These are phyloP conservation scores for Misopates orontium DNA, from an alignment of 257 asterid genomes.

Conservation along the genomic window DNA sequence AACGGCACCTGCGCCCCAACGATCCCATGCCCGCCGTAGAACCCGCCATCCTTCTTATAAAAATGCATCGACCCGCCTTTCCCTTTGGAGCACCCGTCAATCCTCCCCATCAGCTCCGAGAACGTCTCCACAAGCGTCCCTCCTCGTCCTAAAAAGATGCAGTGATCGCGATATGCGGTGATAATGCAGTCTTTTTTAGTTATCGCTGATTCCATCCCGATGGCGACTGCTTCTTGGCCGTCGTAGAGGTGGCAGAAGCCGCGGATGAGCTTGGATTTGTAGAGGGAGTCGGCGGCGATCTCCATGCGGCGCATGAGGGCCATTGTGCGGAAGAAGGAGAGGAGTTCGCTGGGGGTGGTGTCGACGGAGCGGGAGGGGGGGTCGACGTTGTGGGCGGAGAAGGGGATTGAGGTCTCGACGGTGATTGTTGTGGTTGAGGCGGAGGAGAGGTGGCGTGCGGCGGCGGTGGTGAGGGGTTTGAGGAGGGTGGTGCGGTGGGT, in stretches of 20 bases:
- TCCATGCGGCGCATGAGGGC: constrained; percentile 95
- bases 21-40: constrained; percentile 96
- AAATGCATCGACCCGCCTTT: constrained; percentile 99
- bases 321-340: constrained; percentile 80
- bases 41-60: constrained; percentile 78
- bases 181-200: constrained; percentile 68
- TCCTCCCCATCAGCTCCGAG: constrained; percentile 91
- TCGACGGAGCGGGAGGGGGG: constrained; percentile 85
- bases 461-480: constrained; percentile 44
- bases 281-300: constrained; percentile 94
- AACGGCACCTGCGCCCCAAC: constrained; percentile 96
- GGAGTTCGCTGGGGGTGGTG: constrained; percentile 62
- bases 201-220: constrained; percentile 95
- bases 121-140: constrained; percentile 67
- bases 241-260: constrained; percentile 97
- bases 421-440: too few species aligned
- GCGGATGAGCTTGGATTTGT: constrained; percentile 86
- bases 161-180: constrained; percentile 81
- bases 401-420: constrained; percentile 81
- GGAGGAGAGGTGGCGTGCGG: constrained; percentile 57
- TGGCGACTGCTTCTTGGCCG: constrained; percentile 93
- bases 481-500: constrained; percentile 50
- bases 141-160: constrained; percentile 72
- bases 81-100: constrained; percentile 85
- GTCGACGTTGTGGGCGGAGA: constrained; percentile 82